Evolutionary conservation across 805 yeast genomes (phyloP), one percentile per base, ranked within the genome.

Genomic region (Pichia exigua): DNA sequence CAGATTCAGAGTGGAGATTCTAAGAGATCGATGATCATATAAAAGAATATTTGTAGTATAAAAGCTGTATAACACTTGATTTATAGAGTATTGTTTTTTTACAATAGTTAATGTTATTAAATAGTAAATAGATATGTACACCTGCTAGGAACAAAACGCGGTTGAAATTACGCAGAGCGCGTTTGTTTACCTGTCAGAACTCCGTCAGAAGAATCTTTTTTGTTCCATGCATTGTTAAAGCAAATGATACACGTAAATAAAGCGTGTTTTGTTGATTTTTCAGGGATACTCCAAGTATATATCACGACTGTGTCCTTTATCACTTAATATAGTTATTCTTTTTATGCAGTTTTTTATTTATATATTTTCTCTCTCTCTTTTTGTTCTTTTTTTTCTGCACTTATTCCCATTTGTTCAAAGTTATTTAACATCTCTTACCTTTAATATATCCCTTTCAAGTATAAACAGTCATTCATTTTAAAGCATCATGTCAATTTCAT

Each of bases 1-100:
- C 83, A 4, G 97, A 86, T 65, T 89, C 80, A 58, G 71, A 87
- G 61, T 91, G 98, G 98, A 76, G 79, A 58, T 91, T 91, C 64
- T 91, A 45, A 21, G 10, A 32, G 35, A 35, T 17, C 20, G 4
- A 43, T 5, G 4, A 32, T 15, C 3, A 32, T 15, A 10, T 15
- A 32, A 13, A 32, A 13, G 8, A 3, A 15, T 15, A 4, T 32
- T 32, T 32, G 38, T 13, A 32, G 12, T 32, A 12, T 32, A 15
- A 32, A 13, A 32, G 12, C 13, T 10, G 30, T 27, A 9, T 27
- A 27, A 9, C 30, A 27, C 11, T 27, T 27, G 38, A 15, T 32
- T 32, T 32, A 32, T 32, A 32, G 38, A 32, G 17, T 3, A 32
- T 15, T 15, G n/a, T 17, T 35, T n/a, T 35, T 35, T n/a, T 15